Base-by-base conservation (phyloP, 1,139 yeast species). In the Protomyces inundatus region DNA sequence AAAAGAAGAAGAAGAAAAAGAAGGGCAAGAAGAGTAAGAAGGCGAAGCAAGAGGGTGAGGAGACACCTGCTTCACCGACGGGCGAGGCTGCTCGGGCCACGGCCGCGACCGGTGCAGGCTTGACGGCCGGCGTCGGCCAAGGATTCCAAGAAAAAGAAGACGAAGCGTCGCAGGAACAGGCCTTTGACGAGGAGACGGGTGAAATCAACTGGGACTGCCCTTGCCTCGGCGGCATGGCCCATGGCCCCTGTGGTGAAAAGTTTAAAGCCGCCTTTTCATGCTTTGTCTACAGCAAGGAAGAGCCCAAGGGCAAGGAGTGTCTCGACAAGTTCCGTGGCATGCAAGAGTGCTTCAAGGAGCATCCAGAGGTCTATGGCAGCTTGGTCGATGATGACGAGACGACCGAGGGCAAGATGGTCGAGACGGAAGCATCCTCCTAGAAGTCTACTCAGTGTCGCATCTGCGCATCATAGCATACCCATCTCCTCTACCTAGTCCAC, bases 191-290 rank as follows among this genome's bases (percentile, higher is more conserved):
- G 56, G 97, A 89, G 72, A 93, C 99, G 5, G 98, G 98, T 48
- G 98, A 93, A 76, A 95, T 95, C 77, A 93, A 95, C 84, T 95
- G 99, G 99, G 98, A 95, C 74, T 95, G 99, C 76, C 97, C 98
- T n/a, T 95, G 99, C 77, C 81, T 95, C 66, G 98, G 98, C 51
- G 98, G 98, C 60, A 93, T 65, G 66, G 68, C 67, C 5, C 66
- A 68, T 36, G 96, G 95, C 0, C 95, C 95, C 67, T 88, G 95
- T 77, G 95, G 95, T 66, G 95, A 87, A 74, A 95, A 88, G 74
- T 88, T 88, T 78, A 91, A 93, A 79, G 93, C 84, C 65, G 98
- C 98, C 0, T 95, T 95, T 75, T 82, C 97, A 7, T 95, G 99
- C 76, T 95, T 95, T 73, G 93, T 95, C 48, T 91, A 88, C 80